Percentiles rank a stretch among this genome's conserved stretches.
These are phyloP conservation scores for Ascochyta viciae-villosae DNA, from an alignment of 2,329 filamentous ascomycete genomes.

Conservation along the genomic window DNA sequence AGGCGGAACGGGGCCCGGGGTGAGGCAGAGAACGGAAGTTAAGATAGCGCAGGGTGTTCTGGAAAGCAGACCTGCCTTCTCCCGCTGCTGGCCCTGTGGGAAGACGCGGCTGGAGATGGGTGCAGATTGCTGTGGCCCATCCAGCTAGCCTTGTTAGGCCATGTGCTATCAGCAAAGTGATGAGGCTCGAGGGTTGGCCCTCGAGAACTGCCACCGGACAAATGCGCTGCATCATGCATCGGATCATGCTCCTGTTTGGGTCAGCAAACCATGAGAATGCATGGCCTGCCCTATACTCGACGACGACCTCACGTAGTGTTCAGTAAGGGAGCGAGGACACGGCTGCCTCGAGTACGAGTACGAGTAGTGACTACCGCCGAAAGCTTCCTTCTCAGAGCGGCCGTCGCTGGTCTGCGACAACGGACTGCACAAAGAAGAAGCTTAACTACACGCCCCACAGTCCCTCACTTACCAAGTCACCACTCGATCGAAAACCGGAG, in stretches of 20 bases:
- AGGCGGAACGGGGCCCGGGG: conserved; percentile 12
- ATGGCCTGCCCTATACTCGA: conserved; percentile 40
- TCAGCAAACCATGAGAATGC: conserved; percentile 27
- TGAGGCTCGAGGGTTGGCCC: conserved; percentile 39
- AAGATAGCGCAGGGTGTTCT: conserved; percentile 32
- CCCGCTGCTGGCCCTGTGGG: conserved; percentile 26
- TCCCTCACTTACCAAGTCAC: conserved; percentile 30
- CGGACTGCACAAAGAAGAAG: conserved; percentile 18
- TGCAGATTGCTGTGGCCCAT: conserved; percentile 32
- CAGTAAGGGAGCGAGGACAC: conserved; percentile 26
- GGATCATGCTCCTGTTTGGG: conserved; percentile 40
- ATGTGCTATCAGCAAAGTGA: conserved; percentile 31
- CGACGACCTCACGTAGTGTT: conserved; percentile 30
- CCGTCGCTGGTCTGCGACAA: conserved; percentile 22
- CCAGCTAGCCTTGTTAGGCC: conserved; percentile 32
- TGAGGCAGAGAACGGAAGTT: conserved; percentile 10
- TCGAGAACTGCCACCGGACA: conserved; percentile 32
- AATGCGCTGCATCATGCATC: conserved; percentile 40
- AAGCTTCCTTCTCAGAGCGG: conserved; percentile 15
- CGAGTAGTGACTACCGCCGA: conserved; percentile 1
- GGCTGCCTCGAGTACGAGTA: conserved; percentile 6
- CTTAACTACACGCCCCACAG: conserved; percentile 24
- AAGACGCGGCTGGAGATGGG: conserved; percentile 25
- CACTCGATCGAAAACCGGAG: conserved; percentile 12
- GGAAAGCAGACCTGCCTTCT: conserved; percentile 32